These are phyloP conservation scores for Cordyceps farinosa DNA, from an alignment of 2,329 filamentous ascomycete species.

Conservation along the genomic window DNA sequence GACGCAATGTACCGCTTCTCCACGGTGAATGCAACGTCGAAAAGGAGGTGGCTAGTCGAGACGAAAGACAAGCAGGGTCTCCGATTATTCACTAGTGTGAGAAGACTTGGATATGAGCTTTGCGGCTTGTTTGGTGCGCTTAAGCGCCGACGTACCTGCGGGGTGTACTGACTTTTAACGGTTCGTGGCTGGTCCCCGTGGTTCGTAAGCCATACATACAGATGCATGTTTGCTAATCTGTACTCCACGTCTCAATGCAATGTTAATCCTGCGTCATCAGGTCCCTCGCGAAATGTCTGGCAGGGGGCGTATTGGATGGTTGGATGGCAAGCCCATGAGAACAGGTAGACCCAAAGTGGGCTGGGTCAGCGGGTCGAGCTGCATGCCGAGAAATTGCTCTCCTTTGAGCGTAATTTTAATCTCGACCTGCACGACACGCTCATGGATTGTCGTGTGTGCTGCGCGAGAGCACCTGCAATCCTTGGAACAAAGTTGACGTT, in stretches of 20 bases:
- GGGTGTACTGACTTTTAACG: too few species aligned
- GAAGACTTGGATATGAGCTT: too few species aligned
- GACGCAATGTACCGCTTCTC: not conserved
- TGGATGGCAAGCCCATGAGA: not conserved
- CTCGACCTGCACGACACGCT: not conserved
- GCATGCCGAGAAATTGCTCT: slow-evolving; percentile 12
- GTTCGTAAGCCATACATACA: not conserved
- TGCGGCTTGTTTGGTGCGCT: not conserved
- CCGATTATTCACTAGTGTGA: not conserved
- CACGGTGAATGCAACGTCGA: slow-evolving; percentile 8
- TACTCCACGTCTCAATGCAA: not conserved
- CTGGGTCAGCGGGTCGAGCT: slow-evolving; percentile 10
- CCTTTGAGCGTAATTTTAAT: slow-evolving; percentile 1
- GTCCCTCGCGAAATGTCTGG: not conserved
- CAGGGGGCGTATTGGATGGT: not conserved
- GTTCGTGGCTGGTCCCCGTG: not conserved
- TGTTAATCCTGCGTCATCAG: not conserved
- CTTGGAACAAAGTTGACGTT: not conserved
- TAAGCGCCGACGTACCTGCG: not conserved
- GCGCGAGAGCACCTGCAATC: not conserved
- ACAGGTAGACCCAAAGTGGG: not conserved
- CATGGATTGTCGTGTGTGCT: not conserved
- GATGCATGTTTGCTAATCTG: not conserved
- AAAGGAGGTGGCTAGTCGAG: slow-evolving; percentile 5
- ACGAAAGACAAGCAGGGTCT: not conserved